phyloP scores from a whole-genome alignment of 1,284 basidiomycete species.

The Sporisorium exsertum region DNA sequence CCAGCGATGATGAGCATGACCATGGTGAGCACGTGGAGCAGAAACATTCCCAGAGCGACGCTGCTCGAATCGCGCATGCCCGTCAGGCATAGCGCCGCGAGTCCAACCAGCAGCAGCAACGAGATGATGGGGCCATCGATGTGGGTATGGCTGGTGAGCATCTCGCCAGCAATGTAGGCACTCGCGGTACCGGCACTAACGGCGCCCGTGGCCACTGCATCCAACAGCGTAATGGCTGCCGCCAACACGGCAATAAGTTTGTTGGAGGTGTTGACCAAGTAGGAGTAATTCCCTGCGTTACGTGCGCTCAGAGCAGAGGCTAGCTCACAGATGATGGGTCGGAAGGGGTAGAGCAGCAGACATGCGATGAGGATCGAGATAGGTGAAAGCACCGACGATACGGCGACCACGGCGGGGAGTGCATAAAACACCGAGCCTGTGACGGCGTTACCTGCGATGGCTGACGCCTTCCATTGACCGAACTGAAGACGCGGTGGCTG shows the following conservation, averaged over 20 bases:
- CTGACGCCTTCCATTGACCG: conserved; percentile 53
- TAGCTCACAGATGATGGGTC: conserved; percentile 57
- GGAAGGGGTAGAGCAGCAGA: conserved; percentile 54
- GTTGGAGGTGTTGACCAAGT: conserved; percentile 49
- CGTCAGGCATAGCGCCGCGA: conserved; percentile 35
- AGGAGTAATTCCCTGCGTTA: conserved; percentile 55
- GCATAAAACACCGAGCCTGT: conserved; percentile 59
- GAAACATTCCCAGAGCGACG: conserved; percentile 53
- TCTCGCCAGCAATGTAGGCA: conserved; percentile 47
- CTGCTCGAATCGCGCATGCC: conserved; percentile 53
- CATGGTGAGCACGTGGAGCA: conserved; percentile 54
- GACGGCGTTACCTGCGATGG: conserved; percentile 59
- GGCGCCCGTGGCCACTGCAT: conserved; percentile 55
- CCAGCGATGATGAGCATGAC: conserved; percentile 51
- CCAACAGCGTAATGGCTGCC: conserved; percentile 53
- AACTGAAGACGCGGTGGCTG: conserved; percentile 18
- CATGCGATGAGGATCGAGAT: conserved; percentile 56
- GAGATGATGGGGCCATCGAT: conserved; percentile 42
- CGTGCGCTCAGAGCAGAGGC: conserved; percentile 43
- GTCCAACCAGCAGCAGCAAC: conserved; percentile 43
- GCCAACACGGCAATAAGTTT: conserved; percentile 50
- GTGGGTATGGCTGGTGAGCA: conserved; percentile 1
- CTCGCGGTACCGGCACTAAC: conserved; percentile 56
- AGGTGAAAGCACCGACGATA: conserved; percentile 50
- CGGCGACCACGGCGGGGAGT: conserved; percentile 55